Conservation (phyloP, 768 basidiomycete genomes). For the Agrocybe pediades region DNA sequence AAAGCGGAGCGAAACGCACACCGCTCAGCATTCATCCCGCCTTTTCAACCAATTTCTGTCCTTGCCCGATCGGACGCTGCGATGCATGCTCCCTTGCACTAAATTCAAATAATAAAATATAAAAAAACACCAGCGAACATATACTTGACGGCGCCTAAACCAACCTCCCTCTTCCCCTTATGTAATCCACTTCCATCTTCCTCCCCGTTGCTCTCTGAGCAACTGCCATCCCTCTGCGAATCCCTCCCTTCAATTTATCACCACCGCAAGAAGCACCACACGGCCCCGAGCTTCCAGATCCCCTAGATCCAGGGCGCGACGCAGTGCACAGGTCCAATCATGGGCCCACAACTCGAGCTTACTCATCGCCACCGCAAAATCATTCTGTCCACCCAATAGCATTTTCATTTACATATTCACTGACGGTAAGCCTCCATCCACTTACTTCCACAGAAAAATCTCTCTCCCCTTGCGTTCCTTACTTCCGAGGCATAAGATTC, state of each 20-base stretch:
- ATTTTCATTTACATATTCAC: too few relatives aligned
- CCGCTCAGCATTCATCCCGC: conserved; percentile 11
- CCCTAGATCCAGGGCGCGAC: too few relatives aligned
- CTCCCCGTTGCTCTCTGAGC: conserved; percentile 6
- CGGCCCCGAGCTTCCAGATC: conserved; percentile 9
- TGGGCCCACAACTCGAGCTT: neutral
- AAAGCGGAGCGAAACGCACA: neutral
- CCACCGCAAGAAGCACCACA: neutral
- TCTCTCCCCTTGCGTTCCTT: too few relatives aligned
- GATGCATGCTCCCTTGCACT: conserved; percentile 12
- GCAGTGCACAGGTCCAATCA: neutral
- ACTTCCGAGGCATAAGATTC: too few relatives aligned
- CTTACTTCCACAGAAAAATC: too few relatives aligned
- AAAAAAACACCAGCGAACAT: conserved; percentile 14
- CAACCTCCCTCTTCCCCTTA: conserved; percentile 9
- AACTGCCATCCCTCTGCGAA: conserved; percentile 13
- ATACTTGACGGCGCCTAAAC: conserved; percentile 19
- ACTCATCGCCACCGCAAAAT: conserved; percentile 1
- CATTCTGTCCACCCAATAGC: neutral
- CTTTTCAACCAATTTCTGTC: conserved; percentile 19
- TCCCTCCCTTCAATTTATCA: conserved; percentile 14
- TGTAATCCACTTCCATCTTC: conserved; percentile 4
- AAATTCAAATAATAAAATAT: conserved; percentile 15
- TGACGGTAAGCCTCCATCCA: too few relatives aligned
- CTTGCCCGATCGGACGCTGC: conserved; percentile 17